Evolutionary conservation across 78 protist genomes (phyloP).

Genomic region (Polysphondylium violaceum): DNA sequence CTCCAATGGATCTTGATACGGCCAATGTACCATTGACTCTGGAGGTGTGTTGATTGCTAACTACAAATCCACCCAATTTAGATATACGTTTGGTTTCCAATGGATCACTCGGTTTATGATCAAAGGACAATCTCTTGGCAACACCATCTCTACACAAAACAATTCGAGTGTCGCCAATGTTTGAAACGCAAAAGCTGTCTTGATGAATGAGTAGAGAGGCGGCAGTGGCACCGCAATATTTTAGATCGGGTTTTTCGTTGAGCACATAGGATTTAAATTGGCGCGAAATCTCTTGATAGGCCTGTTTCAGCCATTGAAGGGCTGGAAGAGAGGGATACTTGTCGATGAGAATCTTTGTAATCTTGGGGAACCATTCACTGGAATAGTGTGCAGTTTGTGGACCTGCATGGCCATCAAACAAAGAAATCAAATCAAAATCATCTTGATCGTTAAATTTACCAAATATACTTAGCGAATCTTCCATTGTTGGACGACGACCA

Average conservation of each 20-base stretch:
- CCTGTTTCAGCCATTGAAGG: constrained; percentile 70
- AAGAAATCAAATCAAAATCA: constrained; percentile 55
- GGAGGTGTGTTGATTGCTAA: constrained; percentile 36
- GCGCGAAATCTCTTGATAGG: constrained; percentile 34
- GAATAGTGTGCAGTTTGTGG: constrained; percentile 33
- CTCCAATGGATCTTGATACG: constrained; percentile 91
- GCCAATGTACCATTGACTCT: constrained; percentile 90
- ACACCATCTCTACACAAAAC: constrained; percentile 75
- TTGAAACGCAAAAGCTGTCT: constrained; percentile 70
- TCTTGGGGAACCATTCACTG: constrained; percentile 70
- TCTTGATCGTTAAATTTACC: constrained; percentile 35
- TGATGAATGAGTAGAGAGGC: constrained; percentile 67
- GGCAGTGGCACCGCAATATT: constrained; percentile 90
- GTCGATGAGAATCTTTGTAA: constrained; percentile 28
- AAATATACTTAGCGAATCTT: constrained; percentile 70
- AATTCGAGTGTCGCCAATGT: constrained; percentile 92
- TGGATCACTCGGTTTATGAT: constrained; percentile 89
- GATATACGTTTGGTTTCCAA: constrained; percentile 86
- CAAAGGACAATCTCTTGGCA: constrained; percentile 83
- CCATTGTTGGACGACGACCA: constrained; percentile 89
- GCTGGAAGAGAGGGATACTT: constrained; percentile 54
- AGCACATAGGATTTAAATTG: constrained; percentile 22
- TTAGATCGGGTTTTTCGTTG: constrained; percentile 54
- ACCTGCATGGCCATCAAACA: constrained; percentile 90
- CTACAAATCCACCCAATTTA: constrained; percentile 86